A percentile compares a stretch with the other conserved stretches of the same genome.
These are phyloP conservation scores for Debaryomyces maramus DNA, from an alignment of 805 yeast genomes.

Conservation along the genomic window DNA sequence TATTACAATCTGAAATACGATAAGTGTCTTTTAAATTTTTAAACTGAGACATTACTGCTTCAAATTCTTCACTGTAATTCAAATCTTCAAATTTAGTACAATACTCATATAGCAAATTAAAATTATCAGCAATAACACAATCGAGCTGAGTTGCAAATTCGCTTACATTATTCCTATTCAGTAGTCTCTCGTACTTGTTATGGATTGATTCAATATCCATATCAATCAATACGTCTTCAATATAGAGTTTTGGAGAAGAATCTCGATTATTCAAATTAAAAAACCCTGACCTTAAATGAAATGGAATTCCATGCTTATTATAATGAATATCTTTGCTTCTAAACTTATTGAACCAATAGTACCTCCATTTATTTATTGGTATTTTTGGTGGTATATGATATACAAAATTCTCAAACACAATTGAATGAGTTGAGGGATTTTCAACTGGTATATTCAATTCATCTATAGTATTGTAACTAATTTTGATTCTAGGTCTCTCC, in stretches of 20 bases:
- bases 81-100: not conserved
- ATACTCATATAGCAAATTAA: not conserved
- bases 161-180: not conserved
- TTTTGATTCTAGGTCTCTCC: not conserved
- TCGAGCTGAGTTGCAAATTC: not conserved
- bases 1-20: not conserved
- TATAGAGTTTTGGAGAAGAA: not conserved
- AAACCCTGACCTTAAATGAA: not conserved
- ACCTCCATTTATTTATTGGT: slow-evolving; percentile 18
- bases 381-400: slow-evolving; percentile 12
- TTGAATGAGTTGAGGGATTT: slow-evolving; percentile 1
- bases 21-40: not conserved
- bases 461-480: not conserved
- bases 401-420: slow-evolving; percentile 8
- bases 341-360: slow-evolving; percentile 18
- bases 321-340: not conserved
- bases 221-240: slow-evolving; percentile 1
- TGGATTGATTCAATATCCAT: slow-evolving; percentile 2
- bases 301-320: not conserved
- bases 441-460: not conserved
- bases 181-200: slow-evolving; percentile 4
- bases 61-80: not conserved
- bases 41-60: not conserved
- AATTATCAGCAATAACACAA: not conserved
- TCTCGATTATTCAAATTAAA: not conserved